Conservation (phyloP, 2,329 filamentous ascomycete genomes). For the Colletotrichum liriopes region DNA sequence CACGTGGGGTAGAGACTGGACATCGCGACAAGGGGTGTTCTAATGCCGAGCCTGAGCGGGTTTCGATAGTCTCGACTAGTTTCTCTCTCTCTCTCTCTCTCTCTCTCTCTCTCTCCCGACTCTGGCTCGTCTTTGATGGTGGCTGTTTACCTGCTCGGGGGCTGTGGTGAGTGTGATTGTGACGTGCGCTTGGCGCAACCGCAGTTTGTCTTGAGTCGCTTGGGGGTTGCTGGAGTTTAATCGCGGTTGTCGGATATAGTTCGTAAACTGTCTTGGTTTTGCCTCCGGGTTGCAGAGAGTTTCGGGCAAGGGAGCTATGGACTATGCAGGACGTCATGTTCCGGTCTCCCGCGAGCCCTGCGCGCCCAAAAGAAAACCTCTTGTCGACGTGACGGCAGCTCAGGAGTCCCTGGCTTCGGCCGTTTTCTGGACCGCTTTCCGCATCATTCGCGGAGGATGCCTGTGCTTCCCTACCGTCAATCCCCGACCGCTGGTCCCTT, state of each 20-base stretch:
- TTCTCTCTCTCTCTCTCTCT: no score
- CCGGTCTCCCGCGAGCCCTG: neutral
- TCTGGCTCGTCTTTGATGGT: neutral
- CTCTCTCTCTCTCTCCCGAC: neutral
- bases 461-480: neutral
- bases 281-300: neutral
- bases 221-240: neutral
- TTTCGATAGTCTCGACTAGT: slow-evolving; percentile 27
- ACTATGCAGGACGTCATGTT: neutral
- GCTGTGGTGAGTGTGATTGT: neutral
- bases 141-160: neutral
- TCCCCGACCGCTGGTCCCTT: slow-evolving; percentile 3
- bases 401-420: neutral
- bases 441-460: neutral
- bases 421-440: neutral
- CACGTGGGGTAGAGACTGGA: slow-evolving; percentile 22
- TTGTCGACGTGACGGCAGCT: neutral
- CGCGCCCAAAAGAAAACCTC: neutral
- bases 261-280: neutral
- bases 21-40: neutral
- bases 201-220: slow-evolving; percentile 1
- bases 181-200: neutral
- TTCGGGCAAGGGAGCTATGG: slow-evolving; percentile 3
- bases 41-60: slow-evolving; percentile 18
- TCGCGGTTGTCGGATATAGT: neutral